Evolutionary conservation across 2,329 filamentous ascomycete species (phyloP), one percentile per base, ranked within the genome.

Genomic region (Triangularia setosa): DNA sequence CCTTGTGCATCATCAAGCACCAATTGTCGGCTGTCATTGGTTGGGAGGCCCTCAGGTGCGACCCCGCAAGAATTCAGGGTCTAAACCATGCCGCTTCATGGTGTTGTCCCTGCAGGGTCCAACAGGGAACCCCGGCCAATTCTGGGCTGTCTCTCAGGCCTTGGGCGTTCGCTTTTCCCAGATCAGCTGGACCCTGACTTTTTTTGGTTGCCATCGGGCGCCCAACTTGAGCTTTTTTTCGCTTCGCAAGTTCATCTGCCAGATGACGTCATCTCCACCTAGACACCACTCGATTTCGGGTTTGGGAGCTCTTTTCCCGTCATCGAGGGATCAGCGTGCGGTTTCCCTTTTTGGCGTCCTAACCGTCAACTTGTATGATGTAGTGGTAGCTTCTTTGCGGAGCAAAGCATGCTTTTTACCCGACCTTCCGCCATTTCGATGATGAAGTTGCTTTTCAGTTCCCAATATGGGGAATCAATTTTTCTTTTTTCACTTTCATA

Each of bases 71-170:
- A 64, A 64, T 64, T 64, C 68, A 69, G 67, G 68, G 68, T 70
- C 69, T 64, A 62, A 48, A 48, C 58, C 64, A 65, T 62, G 63
- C 64, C 60, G 64, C 44, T 60, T 44, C 48, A 54, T 54, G 40
- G 58, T 21, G 33, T 55, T 23, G 60, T 57, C 55, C 59, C 65
- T 69, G 68, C 68, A 70, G 68, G 68, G 68, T 65, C 68, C 33
- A 60, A 35, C 62, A 65, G 61, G 64, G 64, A 55, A 61, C 62
- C 66, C 60, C 54, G 24, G 62, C 59, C 18, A 54, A 40, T 60
- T 58, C 44, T 57, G 58, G 18, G 40, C 61, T 60, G 35, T 62
- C 35, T 40, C 28, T 56, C 56, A n/a, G 64, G 52, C 52, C 8
- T 62, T 27, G 58, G 58, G 56, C 40, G 12, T 33, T 60, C 61